Evolutionary conservation across 1,284 basidiomycete genomes (phyloP).

Genomic region (Cutaneotrichosporon daszewskae): DNA sequence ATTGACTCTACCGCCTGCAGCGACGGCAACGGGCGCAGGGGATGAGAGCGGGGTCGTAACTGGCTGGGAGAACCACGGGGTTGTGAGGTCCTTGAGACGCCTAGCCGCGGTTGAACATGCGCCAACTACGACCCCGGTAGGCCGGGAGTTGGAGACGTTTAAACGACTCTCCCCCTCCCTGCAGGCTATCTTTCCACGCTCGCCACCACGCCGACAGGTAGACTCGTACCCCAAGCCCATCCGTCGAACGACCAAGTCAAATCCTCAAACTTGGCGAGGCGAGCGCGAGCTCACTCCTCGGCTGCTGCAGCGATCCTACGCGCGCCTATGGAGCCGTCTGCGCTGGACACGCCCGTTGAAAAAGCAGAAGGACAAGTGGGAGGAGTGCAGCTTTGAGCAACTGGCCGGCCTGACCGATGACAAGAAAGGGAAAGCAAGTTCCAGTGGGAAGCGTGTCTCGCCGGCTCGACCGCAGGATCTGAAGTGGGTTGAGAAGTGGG

Average conservation of each 20-base stretch:
- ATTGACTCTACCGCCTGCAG: conserved; percentile 10
- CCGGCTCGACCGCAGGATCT: not conserved
- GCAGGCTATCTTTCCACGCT: conserved; percentile 4
- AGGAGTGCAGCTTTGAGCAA: not conserved
- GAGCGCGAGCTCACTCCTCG: conserved; percentile 19
- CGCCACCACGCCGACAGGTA: not conserved
- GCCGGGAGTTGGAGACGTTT: conserved; percentile 1
- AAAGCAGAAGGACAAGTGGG: not conserved
- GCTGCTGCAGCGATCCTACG: conserved; percentile 24
- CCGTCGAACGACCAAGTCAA: conserved; percentile 21
- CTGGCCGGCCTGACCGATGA: not conserved
- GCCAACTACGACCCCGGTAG: not conserved
- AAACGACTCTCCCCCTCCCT: conserved; percentile 3
- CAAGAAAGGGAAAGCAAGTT: not conserved
- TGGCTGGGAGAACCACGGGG: conserved; percentile 11
- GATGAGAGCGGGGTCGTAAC: no score
- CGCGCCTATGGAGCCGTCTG: conserved; percentile 25
- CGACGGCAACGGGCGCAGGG: not conserved
- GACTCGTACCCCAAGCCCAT: conserved; percentile 21
- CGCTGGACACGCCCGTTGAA: conserved; percentile 23
- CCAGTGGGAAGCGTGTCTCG: no score
- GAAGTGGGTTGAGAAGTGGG: not conserved
- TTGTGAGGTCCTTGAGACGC: conserved; percentile 18
- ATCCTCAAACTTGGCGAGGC: conserved; percentile 27
- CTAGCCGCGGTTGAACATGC: conserved; percentile 18